Percentiles rank a stretch among this genome's conserved stretches.
Evolutionary conservation across 768 basidiomycete genomes (phyloP).

Genomic region (Dentipellis sp.): DNA sequence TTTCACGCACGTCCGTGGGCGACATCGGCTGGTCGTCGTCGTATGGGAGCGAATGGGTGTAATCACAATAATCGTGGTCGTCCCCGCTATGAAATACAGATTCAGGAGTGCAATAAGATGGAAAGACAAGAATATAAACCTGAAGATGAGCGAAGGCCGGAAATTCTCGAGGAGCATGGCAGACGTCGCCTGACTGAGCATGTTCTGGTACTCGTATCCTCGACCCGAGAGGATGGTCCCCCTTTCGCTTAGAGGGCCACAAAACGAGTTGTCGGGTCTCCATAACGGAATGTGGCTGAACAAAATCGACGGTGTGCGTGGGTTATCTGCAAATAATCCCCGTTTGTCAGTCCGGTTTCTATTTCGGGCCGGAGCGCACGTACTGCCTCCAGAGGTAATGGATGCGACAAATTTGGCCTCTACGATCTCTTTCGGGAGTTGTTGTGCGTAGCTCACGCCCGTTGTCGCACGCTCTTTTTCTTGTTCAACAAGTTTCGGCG

Average conservation of each 20-base stretch:
- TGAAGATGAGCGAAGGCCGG: constrained; percentile 65
- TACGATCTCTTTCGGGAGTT: constrained; percentile 25
- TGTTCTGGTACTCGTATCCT: constrained; percentile 81
- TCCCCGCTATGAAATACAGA: constrained; percentile 53
- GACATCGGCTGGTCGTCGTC: constrained; percentile 12
- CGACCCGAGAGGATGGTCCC: constrained; percentile 64
- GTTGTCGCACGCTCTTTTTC: constrained; percentile 40
- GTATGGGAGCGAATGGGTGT: constrained; percentile 35
- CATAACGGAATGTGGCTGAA: constrained; percentile 88
- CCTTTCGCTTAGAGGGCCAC: constrained; percentile 72
- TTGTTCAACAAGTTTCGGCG: constrained; percentile 67
- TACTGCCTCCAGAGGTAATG: neutral
- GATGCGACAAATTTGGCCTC: constrained; percentile 8
- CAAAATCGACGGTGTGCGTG: constrained; percentile 5
- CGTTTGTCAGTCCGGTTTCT: neutral
- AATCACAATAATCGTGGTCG: constrained; percentile 94
- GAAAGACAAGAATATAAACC: constrained; percentile 31
- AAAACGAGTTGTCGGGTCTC: constrained; percentile 54
- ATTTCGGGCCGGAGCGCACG: neutral
- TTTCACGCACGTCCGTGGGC: constrained; percentile 45
- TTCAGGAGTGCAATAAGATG: neutral
- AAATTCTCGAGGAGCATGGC: constrained; percentile 56
- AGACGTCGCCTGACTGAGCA: constrained; percentile 58
- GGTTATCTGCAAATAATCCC: neutral
- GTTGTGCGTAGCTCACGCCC: constrained; percentile 33